Evolutionary conservation across 768 basidiomycete species (phyloP), one percentile per base, ranked within the genome.

Genomic region (Serendipita sp.): DNA sequence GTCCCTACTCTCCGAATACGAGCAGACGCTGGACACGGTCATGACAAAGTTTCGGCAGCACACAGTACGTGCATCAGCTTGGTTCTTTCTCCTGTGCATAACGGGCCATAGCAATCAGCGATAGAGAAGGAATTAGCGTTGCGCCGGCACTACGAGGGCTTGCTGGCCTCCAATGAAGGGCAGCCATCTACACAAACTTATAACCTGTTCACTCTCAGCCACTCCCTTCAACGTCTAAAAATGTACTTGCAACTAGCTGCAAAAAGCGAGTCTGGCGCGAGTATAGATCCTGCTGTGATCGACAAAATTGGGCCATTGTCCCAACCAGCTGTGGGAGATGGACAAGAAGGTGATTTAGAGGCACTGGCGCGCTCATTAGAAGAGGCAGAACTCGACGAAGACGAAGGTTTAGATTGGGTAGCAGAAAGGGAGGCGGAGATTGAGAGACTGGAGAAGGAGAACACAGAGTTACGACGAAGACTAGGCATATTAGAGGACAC

Each of bases 21-120:
- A 98, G 71, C 77, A 78, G 61, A 96, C 94, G 2, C 80, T 99
- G 77, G 94, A 97, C 68, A 93, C 85, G 30, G 89, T 98, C 70
- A 98, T 99, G 96, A 75, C 83, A 60, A 97, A 97, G 74, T 97
- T 98, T 71, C 81, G 94, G 64, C 86, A 85, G 64, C 87, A 97
- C 70, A 84, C 90, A 13, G 93, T 95, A 68, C 69, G 90, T 79
- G 20, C 51, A 51, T 24, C 30, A 60, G 20, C 9, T 9, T 38
- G 16, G 22, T 31, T 17, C 28, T 50, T 43, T 9, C 24, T 60
- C 31, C 34, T 53, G n/a, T 3, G 13, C 20, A 50, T 53, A 60
- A 3, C 3, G 14, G 9, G 50, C 53, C 58, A 42, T 70, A 97
- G 93, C 74, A 87, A 65, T 90, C 93, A n/a, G 88, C 92, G 0